Conservation (phyloP, 306 rosid species). For the Benincasa hispida region DNA sequence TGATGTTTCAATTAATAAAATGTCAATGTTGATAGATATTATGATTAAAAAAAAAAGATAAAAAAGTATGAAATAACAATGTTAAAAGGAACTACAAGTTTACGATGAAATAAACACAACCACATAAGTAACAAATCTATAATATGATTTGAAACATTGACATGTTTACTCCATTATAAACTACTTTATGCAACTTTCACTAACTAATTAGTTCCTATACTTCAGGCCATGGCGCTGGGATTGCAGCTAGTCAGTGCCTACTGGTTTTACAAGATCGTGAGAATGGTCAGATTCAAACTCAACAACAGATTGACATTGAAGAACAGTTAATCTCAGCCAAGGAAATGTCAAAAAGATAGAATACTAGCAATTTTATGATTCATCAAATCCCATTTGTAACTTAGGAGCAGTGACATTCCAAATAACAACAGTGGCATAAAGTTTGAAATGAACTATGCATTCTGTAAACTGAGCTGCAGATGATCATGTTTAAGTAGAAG, state of each 20-base stretch:
- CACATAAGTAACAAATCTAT: neutral
- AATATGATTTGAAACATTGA: neutral
- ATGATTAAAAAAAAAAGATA: too few species aligned
- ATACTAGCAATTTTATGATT: neutral
- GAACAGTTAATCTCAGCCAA: neutral
- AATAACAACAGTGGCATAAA: neutral
- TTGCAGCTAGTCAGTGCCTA: slow-evolving; percentile 78
- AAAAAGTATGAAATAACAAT: too few species aligned
- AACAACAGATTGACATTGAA: slow-evolving; percentile 18
- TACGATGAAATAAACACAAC: too few species aligned
- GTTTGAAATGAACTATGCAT: neutral
- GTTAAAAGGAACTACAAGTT: too few species aligned
- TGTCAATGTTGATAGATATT: neutral
- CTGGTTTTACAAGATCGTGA: slow-evolving; percentile 84
- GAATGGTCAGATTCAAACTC: slow-evolving; percentile 61
- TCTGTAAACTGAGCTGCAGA: neutral
- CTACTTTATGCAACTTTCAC: neutral
- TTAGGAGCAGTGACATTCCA: neutral
- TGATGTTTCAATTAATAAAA: neutral
- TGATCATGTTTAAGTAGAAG: neutral
- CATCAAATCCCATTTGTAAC: neutral
- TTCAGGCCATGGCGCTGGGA: slow-evolving; percentile 61
- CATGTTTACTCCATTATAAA: neutral
- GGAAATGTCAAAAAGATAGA: neutral
- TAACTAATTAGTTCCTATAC: neutral